Base-by-base conservation (phyloP, 176 grass and related monocot genomes). In the Neostapfia colusana region DNA sequence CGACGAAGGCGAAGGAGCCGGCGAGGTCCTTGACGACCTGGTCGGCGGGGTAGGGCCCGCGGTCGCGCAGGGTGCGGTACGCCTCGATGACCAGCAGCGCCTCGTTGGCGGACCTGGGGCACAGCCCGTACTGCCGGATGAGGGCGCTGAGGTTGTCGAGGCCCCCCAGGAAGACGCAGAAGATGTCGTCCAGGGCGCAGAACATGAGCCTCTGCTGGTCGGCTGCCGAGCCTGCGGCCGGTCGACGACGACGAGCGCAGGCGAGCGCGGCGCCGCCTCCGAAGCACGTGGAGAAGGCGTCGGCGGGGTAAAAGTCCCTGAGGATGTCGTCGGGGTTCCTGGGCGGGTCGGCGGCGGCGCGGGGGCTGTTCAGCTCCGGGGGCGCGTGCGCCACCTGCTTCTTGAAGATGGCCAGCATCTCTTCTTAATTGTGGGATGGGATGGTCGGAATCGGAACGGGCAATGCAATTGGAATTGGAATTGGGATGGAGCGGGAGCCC, bases 41-140 rank as follows among this genome's bases (percentile, higher is more conserved):
- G 86, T 98, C 95, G 31, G 91, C 95, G 0, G 95, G 95, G 85
- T 98, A 98, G 0, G 95, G 95, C 2, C 95, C 95, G 2, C 95
- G 82, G 88, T 97, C 95, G 73, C 95, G 89, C 6, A 97, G 89
- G 2, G 95, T 97, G 48, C 95, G 86, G 91, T 94, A 98, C 9
- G 87, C 89, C 73, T 98, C 89, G 79, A 94, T 94, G 10, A 98
- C 86, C 1, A 94, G 67, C 20, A 92, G 44, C 6, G 91, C 91
- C 81, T 94, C 95, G 84, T 98, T 88, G 45, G 91, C 81, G 41
- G 89, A 80, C 26, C 74, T 85, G 28, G 69, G 2, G 79, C 81
- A 75, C 14, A 98, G 89, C 0, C 95, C 91, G 75, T 98, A 98
- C 91, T 98, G 91, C n/a, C 89, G 87, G 76, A 98, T 85, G 37